Evolutionary conservation across 169 alveolate genomes (phyloP), one percentile per base, ranked within the genome.

Genomic region (Plasmodium adleri): DNA sequence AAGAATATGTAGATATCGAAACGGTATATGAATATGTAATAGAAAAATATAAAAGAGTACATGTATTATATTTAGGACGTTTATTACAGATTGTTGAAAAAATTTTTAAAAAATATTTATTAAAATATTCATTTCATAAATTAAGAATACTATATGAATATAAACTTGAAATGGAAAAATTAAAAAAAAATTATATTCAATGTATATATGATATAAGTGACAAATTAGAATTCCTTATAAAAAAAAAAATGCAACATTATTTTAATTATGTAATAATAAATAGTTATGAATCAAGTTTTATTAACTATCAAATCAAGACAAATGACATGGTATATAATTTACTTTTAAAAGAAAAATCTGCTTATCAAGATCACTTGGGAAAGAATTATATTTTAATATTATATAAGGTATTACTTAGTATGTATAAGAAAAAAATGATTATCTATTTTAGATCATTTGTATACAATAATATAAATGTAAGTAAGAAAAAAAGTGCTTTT

Each of bases 301-400:
- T 76, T 32, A 63, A 50, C n/a, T 76, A 76, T 24, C 88, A 76
- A 20, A 52, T 63, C 39, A 76, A 76, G 45, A 76, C 88, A 49
- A 76, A 76, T 15, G 32, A 63, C 43, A 62, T 76, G 74, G 26
- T 76, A 49, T 76, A 63, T 56, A 76, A 76, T 49, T n/a, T 76
- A 39, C 12, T 76, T 32, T 54, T 76, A 12, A 76, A 76, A 58
- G 88, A 76, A 63, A 76, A 76, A 76, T 63, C 63, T 64, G 49
- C 24, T n/a, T 76, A 76, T 26, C 67, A 76, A 50, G 75, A 76
- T 12, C 63, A 63, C 15, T 43, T 76, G 20, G 88, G 52, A 8
- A n/a, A 52, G 5, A 74, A 76, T 39, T 45, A 60, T 63, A 7
- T 47, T 6, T 70, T 63, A 15, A 32, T 76, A 63, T 26, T 76